Evolutionary conservation across 1,284 basidiomycete genomes (phyloP).

Genomic region (Sanghuangporus sanghuang): DNA sequence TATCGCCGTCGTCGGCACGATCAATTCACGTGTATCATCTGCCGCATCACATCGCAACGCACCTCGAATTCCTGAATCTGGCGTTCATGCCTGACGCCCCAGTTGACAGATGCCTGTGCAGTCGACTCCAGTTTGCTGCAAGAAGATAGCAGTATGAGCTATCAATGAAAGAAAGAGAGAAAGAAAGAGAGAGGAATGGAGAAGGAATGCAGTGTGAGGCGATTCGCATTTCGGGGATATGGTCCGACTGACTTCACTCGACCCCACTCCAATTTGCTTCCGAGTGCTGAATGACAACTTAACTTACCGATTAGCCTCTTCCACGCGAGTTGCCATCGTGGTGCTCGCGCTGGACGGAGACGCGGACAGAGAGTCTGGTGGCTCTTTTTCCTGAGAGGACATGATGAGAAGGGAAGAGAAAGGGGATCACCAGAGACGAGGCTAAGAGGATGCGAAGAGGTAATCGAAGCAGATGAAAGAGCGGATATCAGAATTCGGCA

Average conservation of each 20-base stretch:
- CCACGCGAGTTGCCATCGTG: background rate
- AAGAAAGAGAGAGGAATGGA: background rate
- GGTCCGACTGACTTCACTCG: too few relatives aligned
- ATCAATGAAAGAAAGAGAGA: background rate
- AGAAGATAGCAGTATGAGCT: background rate
- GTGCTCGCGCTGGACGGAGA: background rate
- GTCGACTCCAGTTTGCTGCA: conserved; percentile 11
- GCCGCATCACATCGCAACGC: conserved; percentile 13
- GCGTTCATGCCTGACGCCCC: conserved; percentile 49
- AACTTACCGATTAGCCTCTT: background rate
- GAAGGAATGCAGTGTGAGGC: too few relatives aligned
- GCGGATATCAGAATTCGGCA: too few relatives aligned
- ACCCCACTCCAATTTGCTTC: too few relatives aligned
- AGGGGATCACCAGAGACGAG: background rate
- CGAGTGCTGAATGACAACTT: too few relatives aligned
- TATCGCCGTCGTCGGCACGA: background rate
- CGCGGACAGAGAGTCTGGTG: background rate
- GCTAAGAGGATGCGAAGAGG: background rate
- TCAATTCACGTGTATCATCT: too few relatives aligned
- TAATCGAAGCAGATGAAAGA: background rate
- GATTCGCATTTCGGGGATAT: too few relatives aligned
- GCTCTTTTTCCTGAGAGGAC: background rate
- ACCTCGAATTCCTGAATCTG: conserved; percentile 71
- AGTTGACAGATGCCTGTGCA: conserved; percentile 39
- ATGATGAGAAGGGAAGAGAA: background rate